Conservation (phyloP, 2,329 filamentous ascomycete genomes). For the Clonostachys sp. region DNA sequence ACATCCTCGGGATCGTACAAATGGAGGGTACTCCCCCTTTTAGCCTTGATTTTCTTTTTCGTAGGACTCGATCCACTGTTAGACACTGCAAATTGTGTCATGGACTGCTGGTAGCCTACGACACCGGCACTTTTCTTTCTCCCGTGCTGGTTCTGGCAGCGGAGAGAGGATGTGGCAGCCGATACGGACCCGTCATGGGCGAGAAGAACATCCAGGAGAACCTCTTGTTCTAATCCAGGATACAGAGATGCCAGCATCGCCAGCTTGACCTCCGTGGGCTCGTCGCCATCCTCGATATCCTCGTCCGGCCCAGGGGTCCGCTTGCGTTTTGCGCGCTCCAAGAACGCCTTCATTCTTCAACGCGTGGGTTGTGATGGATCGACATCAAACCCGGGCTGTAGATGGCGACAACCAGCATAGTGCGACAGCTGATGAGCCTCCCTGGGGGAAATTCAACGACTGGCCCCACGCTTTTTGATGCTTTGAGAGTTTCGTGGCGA, state of each 20-base stretch:
- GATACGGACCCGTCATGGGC: constrained; percentile 74
- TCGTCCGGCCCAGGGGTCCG: constrained; percentile 14
- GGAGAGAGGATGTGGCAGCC: constrained; percentile 54
- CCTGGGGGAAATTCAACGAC: not conserved
- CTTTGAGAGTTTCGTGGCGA: no score
- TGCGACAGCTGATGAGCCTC: no score
- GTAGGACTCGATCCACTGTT: constrained; percentile 7
- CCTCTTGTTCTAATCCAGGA: constrained; percentile 56
- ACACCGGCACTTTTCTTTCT: constrained; percentile 13
- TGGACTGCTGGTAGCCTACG: constrained; percentile 58
- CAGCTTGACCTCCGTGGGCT: constrained; percentile 86
- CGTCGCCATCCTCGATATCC: constrained; percentile 45
- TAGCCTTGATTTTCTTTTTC: constrained; percentile 55
- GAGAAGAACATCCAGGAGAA: constrained; percentile 74
- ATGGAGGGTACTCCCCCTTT: constrained; percentile 78
- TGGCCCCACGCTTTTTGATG: no score
- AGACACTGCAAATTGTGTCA: constrained; percentile 43
- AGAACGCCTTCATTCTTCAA: constrained; percentile 50
- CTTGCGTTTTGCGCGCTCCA: constrained; percentile 50
- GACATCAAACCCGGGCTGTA: not conserved
- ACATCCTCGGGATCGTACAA: constrained; percentile 80
- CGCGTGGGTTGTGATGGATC: not conserved
- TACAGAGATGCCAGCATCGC: constrained; percentile 78
- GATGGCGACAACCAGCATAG: not conserved
- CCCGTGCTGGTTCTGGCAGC: no score